phyloP scores from a whole-genome alignment of 208 protist genomes.

The Leishmania braziliensis region DNA sequence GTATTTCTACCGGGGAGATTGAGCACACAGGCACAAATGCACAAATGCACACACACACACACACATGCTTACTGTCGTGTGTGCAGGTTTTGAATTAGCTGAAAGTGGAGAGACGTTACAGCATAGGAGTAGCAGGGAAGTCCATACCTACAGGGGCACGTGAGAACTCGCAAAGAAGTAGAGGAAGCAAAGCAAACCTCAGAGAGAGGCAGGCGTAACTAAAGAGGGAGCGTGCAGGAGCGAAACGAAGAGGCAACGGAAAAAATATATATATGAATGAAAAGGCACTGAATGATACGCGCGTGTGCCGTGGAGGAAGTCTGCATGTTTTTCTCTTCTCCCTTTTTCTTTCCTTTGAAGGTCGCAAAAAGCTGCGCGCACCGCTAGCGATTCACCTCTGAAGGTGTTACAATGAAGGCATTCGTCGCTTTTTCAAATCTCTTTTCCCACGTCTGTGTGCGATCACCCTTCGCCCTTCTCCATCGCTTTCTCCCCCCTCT shows the following conservation, averaged over 20 bases:
- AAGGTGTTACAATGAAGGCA: not conserved
- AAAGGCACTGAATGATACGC: not conserved
- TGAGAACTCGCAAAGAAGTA: constrained; percentile 1
- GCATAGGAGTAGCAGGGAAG: not conserved
- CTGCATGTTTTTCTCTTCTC: not conserved
- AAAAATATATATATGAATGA: not conserved
- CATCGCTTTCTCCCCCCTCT: not conserved
- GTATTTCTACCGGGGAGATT: not conserved
- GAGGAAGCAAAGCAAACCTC: constrained; percentile 15
- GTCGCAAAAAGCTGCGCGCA: not conserved
- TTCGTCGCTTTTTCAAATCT: not conserved
- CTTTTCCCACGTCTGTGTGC: not conserved
- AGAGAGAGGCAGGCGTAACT: constrained; percentile 2
- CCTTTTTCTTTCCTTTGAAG: not conserved
- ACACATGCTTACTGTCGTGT: not conserved
- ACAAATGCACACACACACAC: not conserved
- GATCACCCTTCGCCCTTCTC: not conserved
- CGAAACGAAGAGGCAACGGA: not conserved
- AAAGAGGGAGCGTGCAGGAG: not conserved
- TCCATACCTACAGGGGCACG: not conserved
- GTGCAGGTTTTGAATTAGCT: not conserved
- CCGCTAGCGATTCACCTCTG: not conserved
- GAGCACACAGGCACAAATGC: not conserved
- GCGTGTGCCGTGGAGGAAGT: not conserved
- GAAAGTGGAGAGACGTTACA: not conserved